These are phyloP conservation scores for Oldenlandia corymbosa DNA, from an alignment of 257 asterid genomes.

Conservation along the genomic window DNA sequence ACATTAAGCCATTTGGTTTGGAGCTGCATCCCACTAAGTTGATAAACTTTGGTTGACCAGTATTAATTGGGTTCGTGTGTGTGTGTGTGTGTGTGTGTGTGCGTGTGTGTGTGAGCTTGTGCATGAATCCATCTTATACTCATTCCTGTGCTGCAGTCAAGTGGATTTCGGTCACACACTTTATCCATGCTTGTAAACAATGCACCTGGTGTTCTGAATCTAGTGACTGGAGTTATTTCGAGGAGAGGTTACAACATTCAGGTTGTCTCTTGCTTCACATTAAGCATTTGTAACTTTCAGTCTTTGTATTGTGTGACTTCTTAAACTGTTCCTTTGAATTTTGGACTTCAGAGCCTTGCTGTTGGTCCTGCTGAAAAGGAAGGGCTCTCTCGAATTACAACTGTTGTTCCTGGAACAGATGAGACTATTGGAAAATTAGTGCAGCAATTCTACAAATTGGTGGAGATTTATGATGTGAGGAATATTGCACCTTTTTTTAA, in stretches of 20 bases:
- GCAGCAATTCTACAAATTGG: conserved; percentile 70
- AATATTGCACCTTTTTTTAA: neutral
- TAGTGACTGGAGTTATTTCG: conserved; percentile 79
- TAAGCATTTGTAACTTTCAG: conserved; percentile 1
- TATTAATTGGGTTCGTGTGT: neutral
- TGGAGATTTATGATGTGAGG: conserved; percentile 71
- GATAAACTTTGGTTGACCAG: neutral
- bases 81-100: conserved; percentile 2
- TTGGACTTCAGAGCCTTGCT: conserved; percentile 72
- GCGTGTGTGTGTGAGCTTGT: neutral
- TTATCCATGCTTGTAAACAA: conserved; percentile 65
- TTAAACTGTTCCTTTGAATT: conserved; percentile 13
- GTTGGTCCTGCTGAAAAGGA: conserved; percentile 81
- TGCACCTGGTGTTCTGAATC: conserved; percentile 74
- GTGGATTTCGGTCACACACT: conserved; percentile 77
- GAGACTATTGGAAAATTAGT: conserved; percentile 66
- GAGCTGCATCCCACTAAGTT: neutral
- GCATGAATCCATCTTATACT: conserved; percentile 9
- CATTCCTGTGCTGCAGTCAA: conserved; percentile 48
- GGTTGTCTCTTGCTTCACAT: conserved; percentile 32
- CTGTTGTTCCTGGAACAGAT: conserved; percentile 88
- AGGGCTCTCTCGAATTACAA: conserved; percentile 80
- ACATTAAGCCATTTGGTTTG: conserved; percentile 2
- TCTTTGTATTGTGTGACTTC: neutral
- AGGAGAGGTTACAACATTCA: conserved; percentile 81